Base-by-base conservation (phyloP, 1,284 basidiomycete species). In the Irpex lacteus region DNA sequence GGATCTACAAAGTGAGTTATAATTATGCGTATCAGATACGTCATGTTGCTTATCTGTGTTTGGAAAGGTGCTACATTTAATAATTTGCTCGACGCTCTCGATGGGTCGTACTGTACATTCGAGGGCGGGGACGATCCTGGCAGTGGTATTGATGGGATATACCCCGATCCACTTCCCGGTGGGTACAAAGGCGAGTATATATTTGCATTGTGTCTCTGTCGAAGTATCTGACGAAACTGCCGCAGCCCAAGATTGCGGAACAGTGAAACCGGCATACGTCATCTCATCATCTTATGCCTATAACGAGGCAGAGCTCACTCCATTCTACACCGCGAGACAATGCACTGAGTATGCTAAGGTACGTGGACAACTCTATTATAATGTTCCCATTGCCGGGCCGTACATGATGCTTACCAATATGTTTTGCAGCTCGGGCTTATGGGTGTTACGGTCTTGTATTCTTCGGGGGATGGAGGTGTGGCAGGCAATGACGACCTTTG, bases 381-480 rank as follows among this genome's bases (percentile, higher is more conserved):
- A 34, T 34, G 32, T 34, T 34, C 32, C 32, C 32, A 34, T 34
- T 34, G 5, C 32, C 32, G 32, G 32, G 32, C 32, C 32, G 5
- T 5, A 34, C 32, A 34, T 0, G 32, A 34, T 34, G 32, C 32
- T 34, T 34, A 34, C 32, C 32, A 34, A 34, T 34, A 34, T 34
- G 32, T 34, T 34, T 34, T 34, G 32, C 32, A n/a, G 32, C 11
- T 18, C 9, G 13, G 52, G 11, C 11, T 11, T 4, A 77, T 82
- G 54, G 90, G 90, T 26, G 82, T 81, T 15, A 86, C 83, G 15
- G 77, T 87, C n/a, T 77, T 92, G 69, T 90, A 87, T 77, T 85
- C 85, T 40, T 86, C 85, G 62, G 90, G 89, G 59, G 89, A 88
- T 69, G 71, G 71, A 62, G 89, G 89, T 60, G 73, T 92, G 19